Conservation (phyloP, 148 eudicot species). For the Rhododendron molle region DNA sequence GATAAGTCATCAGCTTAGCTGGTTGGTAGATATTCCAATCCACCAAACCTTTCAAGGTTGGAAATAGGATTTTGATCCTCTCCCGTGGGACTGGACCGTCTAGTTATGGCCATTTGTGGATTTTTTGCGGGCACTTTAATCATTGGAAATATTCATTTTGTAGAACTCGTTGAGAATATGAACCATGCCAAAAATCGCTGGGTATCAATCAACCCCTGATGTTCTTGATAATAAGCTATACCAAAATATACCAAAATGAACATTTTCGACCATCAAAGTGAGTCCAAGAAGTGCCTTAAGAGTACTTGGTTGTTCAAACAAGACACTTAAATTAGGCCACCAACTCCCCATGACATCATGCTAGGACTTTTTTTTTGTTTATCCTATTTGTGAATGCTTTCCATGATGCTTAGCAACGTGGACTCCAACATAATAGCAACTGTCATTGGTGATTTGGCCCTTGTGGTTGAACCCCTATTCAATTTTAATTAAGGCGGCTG, state of each 20-base stretch:
- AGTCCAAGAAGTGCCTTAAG: background rate
- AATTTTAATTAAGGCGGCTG: too few species aligned
- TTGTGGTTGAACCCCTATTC: background rate
- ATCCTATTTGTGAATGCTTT: background rate
- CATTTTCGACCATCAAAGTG: background rate
- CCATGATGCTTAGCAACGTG: background rate
- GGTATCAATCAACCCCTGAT: background rate
- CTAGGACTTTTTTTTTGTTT: background rate
- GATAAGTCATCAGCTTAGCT: background rate
- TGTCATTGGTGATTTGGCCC: background rate
- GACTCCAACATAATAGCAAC: background rate
- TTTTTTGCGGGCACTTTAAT: background rate
- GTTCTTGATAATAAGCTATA: background rate
- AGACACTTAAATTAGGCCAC: background rate
- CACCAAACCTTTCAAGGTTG: background rate
- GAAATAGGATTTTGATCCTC: background rate
- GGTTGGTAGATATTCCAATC: background rate
- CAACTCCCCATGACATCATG: slow-evolving; percentile 1
- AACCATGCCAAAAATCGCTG: background rate
- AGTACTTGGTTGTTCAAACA: background rate
- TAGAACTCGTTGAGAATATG: background rate
- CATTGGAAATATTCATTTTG: background rate
- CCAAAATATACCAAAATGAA: too few species aligned
- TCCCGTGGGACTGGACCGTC: background rate
- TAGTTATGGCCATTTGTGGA: background rate